Percentiles rank a stretch among this genome's conserved stretches.
phyloP scores from a whole-genome alignment of 768 basidiomycete genomes.

The Mycena rebaudengoi region DNA sequence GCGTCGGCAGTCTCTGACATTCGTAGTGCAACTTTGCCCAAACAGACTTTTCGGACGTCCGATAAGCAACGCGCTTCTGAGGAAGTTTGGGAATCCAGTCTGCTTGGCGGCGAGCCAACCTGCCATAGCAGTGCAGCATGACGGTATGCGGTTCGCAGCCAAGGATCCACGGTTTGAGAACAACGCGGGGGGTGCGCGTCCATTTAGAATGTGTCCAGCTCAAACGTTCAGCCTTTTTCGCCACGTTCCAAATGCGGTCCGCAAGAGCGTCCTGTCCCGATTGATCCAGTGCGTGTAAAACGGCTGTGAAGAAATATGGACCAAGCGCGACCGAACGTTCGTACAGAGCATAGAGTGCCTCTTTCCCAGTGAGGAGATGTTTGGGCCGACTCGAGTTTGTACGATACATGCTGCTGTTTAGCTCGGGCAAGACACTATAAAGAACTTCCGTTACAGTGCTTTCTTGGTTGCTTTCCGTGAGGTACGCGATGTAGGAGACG shows the following conservation, averaged over 20 bases:
- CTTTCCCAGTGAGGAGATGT: slow-evolving; percentile 35
- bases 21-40: slow-evolving; percentile 47
- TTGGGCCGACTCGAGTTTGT: slow-evolving; percentile 38
- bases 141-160: slow-evolving; percentile 74
- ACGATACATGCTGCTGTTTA: slow-evolving; percentile 39
- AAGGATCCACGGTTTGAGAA: slow-evolving; percentile 71
- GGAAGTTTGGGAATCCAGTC: slow-evolving; percentile 11
- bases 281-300: slow-evolving; percentile 70
- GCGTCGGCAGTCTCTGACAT: slow-evolving; percentile 15
- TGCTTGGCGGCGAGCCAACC: slow-evolving; percentile 44
- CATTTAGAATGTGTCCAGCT: slow-evolving; percentile 62
- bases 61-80: slow-evolving; percentile 10
- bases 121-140: slow-evolving; percentile 71
- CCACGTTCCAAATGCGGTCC: slow-evolving; percentile 72
- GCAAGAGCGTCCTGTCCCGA: slow-evolving; percentile 61
- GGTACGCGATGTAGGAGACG: slow-evolving; percentile 59
- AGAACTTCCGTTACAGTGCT: slow-evolving; percentile 55
- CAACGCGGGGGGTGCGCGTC: too few species aligned
- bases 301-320: slow-evolving; percentile 63
- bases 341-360: slow-evolving; percentile 40
- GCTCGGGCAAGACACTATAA: slow-evolving; percentile 65
- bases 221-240: slow-evolving; percentile 61
- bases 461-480: slow-evolving; percentile 59
- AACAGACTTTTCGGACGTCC: slow-evolving; percentile 30
- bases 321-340: slow-evolving; percentile 58